phyloP scores from a whole-genome alignment of 2,329 filamentous ascomycete genomes.

The Alternaria metachromatica region DNA sequence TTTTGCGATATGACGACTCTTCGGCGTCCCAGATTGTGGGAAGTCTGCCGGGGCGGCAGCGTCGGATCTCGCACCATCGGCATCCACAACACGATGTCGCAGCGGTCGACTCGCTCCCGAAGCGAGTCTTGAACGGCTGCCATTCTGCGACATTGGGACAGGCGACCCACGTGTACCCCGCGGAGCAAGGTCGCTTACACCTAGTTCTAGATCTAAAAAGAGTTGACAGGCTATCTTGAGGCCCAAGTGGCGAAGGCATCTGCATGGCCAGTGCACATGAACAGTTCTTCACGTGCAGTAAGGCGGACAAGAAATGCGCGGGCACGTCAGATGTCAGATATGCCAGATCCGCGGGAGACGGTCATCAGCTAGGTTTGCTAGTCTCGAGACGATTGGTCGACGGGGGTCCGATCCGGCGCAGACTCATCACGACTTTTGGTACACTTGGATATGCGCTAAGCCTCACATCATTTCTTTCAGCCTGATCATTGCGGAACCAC shows the following conservation, averaged over 20 bases:
- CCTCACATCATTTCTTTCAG: background rate
- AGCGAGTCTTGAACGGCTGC: background rate
- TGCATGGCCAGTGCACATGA: conserved; percentile 5
- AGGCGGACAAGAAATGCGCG: background rate
- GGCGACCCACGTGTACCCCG: background rate
- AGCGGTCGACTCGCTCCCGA: background rate
- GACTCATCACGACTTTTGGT: background rate
- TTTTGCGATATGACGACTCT: background rate
- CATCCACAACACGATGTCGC: background rate
- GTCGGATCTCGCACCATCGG: background rate
- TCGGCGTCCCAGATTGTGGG: background rate
- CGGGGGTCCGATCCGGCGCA: background rate
- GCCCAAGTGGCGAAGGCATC: conserved; percentile 8
- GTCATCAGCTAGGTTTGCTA: background rate
- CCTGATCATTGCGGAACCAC: background rate
- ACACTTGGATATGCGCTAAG: background rate
- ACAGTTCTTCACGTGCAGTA: background rate
- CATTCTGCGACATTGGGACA: background rate
- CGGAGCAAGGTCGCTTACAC: background rate
- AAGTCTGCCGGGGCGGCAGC: background rate
- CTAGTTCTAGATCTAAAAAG: background rate
- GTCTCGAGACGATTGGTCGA: background rate
- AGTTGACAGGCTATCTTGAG: background rate
- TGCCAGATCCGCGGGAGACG: conserved; percentile 6
- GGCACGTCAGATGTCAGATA: conserved; percentile 13